These are phyloP conservation scores for Lepidium sativum DNA, from an alignment of 345 rosid species.

Conservation along the genomic window DNA sequence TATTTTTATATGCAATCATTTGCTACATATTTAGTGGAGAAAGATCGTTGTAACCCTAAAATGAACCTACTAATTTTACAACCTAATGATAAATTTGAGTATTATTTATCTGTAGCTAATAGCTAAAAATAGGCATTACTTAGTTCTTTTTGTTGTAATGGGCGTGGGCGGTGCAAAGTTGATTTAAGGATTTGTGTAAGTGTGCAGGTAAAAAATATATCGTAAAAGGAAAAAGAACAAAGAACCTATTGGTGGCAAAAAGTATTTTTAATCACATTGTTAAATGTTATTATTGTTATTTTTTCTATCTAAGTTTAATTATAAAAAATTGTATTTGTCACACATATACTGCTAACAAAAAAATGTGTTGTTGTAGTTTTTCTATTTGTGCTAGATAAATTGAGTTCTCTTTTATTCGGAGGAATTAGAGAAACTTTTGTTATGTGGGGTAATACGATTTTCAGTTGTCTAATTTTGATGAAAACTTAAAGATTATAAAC, in stretches of 20 bases:
- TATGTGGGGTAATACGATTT: too few species aligned
- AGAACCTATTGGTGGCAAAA: constrained; percentile 12
- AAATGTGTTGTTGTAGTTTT: too few species aligned
- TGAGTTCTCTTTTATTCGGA: too few species aligned
- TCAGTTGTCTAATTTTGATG: too few species aligned
- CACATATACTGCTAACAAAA: too few species aligned
- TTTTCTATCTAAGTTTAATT: too few species aligned
- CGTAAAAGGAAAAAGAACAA: not conserved
- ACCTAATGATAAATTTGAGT: not conserved
- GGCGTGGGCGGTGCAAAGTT: constrained; percentile 26
- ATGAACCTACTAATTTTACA: not conserved
- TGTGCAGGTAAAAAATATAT: constrained; percentile 1
- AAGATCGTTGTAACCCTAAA: not conserved
- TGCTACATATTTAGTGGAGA: not conserved
- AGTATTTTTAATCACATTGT: too few species aligned
- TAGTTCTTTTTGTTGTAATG: not conserved
- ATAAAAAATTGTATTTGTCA: too few species aligned
- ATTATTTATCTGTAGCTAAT: not conserved
- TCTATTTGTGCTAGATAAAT: too few species aligned
- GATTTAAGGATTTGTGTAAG: constrained; percentile 20
- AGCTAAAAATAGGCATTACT: not conserved
- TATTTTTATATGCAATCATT: not conserved
- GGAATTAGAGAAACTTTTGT: too few species aligned
- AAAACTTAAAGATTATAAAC: too few species aligned
- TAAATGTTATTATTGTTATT: too few species aligned